Conservation (phyloP, 768 basidiomycete species). For the Tremella yokohamensis region DNA sequence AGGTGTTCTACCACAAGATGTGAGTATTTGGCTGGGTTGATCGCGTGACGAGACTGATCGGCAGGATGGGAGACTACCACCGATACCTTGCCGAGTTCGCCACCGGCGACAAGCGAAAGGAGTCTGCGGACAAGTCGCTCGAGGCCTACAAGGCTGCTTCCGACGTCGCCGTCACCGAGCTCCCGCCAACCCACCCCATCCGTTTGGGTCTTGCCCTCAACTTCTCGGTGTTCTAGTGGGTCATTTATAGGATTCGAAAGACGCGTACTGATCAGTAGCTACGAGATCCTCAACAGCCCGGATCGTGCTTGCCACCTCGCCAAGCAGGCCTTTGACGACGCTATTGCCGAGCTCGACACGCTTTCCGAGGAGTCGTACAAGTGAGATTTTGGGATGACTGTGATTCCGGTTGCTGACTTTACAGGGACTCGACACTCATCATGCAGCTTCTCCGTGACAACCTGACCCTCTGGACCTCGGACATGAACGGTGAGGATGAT, state of each 20-base stretch:
- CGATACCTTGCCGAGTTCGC: constrained; percentile 98
- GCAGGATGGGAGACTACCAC: constrained; percentile 98
- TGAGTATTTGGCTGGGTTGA: constrained; percentile 53
- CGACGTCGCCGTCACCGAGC: constrained; percentile 91
- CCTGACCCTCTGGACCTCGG: constrained; percentile 95
- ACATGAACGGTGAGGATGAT: constrained; percentile 89
- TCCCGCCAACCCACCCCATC: constrained; percentile 87
- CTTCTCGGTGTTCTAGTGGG: constrained; percentile 92
- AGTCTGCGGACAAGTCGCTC: constrained; percentile 93
- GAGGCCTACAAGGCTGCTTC: constrained; percentile 91
- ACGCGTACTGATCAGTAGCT: constrained; percentile 52
- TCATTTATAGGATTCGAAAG: constrained; percentile 1
- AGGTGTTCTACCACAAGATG: constrained; percentile 99
- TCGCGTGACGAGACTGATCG: constrained; percentile 6
- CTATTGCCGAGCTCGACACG: constrained; percentile 97
- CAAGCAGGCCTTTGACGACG: constrained; percentile 98
- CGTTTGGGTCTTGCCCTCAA: constrained; percentile 97
- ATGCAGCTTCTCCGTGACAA: constrained; percentile 91
- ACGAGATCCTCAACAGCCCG: constrained; percentile 97
- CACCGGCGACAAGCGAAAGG: constrained; percentile 94
- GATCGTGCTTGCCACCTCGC: constrained; percentile 98
- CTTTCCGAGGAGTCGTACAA: constrained; percentile 99
- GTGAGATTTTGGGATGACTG: constrained; percentile 36
- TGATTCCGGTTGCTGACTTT: neutral
- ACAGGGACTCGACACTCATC: constrained; percentile 83